Base-by-base conservation (phyloP, 208 protist genomes). In the Angomonas deanei region DNA sequence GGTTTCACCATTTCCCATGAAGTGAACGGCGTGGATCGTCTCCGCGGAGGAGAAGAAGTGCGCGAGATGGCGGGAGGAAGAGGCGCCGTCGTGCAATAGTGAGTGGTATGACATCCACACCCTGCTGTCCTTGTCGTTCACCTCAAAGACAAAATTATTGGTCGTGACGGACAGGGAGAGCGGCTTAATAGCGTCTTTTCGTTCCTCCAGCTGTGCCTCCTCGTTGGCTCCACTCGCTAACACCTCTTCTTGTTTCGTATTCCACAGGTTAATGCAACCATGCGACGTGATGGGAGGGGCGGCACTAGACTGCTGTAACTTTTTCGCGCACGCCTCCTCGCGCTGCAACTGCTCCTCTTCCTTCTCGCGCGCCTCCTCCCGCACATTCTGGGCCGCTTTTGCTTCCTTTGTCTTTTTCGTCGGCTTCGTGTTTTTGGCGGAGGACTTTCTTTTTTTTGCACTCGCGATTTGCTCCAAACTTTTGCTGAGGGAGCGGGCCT, bases 1-100 rank as follows among this genome's bases (percentile, higher is more conserved):
- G 3, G 24, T 48, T 0, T 33, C 19, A 3, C 49, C n/a, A 4
- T 36, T 50, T 6, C 47, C 60, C 13, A 50, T 26, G 42, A 50
- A 50, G 47, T 89, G 88, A 13, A 87, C 72, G 64, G 67, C 63
- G 32, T 64, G 48, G 13, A 78, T 61, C 65, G 34, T 67, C 33
- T 60, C 55, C 2, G 55, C 23, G 3, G 10, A 19, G 21, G 82
- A 21, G 10, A 70, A 32, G 33, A 84, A 75, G 30, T 69, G 56
- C n/a, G 52, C 58, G 13, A 64, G 46, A 26, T 26, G n/a, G 42
- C 66, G 38, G 53, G 50, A 31, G 23, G 28, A 28, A n/a, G 49
- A 31, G 19, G 31, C 11, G 61, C 28, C 21, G 38, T 30, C n/a
- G 1, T 52, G 38, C 1, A 46, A 13, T 3, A 39, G 26, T 8